Conservation (phyloP, 202 grass and related monocot species). For the Digitaria exilis region DNA sequence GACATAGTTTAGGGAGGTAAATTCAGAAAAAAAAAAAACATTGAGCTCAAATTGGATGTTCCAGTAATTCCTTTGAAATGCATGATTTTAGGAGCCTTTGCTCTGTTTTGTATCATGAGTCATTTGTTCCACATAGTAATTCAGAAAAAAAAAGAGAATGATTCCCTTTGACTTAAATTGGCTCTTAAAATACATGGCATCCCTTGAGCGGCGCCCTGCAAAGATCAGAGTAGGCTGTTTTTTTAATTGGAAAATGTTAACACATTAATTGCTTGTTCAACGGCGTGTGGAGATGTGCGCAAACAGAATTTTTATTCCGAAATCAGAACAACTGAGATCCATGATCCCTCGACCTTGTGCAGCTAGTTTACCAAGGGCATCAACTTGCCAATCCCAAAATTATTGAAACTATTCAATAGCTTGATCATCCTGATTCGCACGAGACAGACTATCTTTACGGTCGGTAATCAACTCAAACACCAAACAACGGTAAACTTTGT, state of each 20-base stretch:
- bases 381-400: neutral
- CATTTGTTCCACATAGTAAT: neutral
- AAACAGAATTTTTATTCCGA: neutral
- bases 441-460: neutral
- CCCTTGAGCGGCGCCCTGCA: neutral
- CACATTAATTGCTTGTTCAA: constrained; percentile 19
- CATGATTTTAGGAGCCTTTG: neutral
- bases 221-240: neutral
- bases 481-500: neutral
- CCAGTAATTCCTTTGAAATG: neutral
- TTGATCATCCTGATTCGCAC: neutral
- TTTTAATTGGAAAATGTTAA: neutral
- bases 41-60: neutral
- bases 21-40: no score
- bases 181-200: neutral
- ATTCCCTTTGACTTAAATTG: neutral
- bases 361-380: neutral
- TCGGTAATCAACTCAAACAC: neutral
- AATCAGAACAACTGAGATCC: neutral
- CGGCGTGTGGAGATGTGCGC: neutral
- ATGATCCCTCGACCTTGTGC: neutral
- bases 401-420: neutral
- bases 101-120: neutral
- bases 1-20: no score
- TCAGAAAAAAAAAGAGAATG: neutral